Conservation (phyloP, 2,329 filamentous ascomycete genomes). For the Ophiostoma fasciatum region DNA sequence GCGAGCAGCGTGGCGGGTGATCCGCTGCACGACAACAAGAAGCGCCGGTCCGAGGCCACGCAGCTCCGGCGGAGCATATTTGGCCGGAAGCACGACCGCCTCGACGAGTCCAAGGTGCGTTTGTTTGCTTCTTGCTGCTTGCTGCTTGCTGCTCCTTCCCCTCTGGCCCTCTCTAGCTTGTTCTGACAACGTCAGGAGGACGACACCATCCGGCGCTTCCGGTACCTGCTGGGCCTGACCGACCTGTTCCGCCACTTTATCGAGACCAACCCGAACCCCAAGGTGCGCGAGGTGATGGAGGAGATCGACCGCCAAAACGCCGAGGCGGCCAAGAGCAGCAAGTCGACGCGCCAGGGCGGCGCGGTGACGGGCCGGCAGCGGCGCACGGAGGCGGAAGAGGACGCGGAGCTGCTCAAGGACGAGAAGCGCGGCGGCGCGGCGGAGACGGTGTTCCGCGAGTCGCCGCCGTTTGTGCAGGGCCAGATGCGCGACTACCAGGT, state of each 20-base stretch:
- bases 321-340: conserved; percentile 55
- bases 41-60: conserved; percentile 72
- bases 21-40: conserved; percentile 57
- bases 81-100: conserved; percentile 82
- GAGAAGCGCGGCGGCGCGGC: conserved; percentile 78
- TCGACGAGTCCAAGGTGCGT: conserved; percentile 81
- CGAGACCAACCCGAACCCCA: conserved; percentile 89
- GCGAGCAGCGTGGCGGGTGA: conserved; percentile 82
- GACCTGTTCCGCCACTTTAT: conserved; percentile 98
- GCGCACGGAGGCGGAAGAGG: conserved; percentile 93
- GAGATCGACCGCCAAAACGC: conserved; percentile 91
- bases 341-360: conserved; percentile 70
- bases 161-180: too few relatives aligned
- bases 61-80: conserved; percentile 85
- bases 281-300: conserved; percentile 82
- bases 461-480: conserved; percentile 75
- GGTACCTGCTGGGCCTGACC: conserved; percentile 86
- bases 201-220: conserved; percentile 85
- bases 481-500: conserved; percentile 95
- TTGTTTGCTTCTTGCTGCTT: background rate
- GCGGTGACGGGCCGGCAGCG: conserved; percentile 64
- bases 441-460: conserved; percentile 86
- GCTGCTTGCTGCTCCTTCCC: background rate
- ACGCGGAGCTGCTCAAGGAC: conserved; percentile 75
- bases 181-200: too few relatives aligned